Conservation (phyloP, 2,329 filamentous ascomycete genomes). For the Fusarium tjaetaba region DNA sequence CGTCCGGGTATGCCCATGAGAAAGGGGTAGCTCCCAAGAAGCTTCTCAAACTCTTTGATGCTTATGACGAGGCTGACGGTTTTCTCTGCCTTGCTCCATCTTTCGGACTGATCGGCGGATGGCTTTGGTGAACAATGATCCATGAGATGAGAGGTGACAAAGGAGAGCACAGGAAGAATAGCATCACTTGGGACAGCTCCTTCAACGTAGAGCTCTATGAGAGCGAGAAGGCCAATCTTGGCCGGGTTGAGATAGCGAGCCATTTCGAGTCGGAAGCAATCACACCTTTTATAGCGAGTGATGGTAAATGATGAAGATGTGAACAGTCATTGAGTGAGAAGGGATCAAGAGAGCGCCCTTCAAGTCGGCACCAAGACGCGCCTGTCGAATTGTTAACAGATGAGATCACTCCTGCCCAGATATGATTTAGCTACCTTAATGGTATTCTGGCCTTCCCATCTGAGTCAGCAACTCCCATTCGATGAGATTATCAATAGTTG, state of each 20-base stretch:
- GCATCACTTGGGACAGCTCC: constrained; percentile 73
- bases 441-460: background rate
- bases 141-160: constrained; percentile 77
- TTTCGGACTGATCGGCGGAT: constrained; percentile 41
- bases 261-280: constrained; percentile 58
- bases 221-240: constrained; percentile 82
- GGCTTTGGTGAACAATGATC: constrained; percentile 52
- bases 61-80: constrained; percentile 63
- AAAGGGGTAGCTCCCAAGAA: constrained; percentile 63
- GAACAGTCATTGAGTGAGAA: background rate
- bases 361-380: constrained; percentile 7
- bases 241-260: constrained; percentile 87
- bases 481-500: background rate
- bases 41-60: constrained; percentile 67
- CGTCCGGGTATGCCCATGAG: constrained; percentile 73
- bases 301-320: background rate
- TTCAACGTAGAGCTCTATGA: constrained; percentile 84
- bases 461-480: background rate
- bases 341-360: background rate
- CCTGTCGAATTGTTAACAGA: constrained; percentile 23
- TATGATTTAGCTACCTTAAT: background rate
- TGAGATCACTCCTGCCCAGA: background rate
- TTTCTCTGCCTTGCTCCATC: constrained; percentile 61
- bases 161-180: constrained; percentile 80
- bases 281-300: background rate